A percentile compares a stretch with the other conserved stretches of the same genome.
phyloP scores from a whole-genome alignment of 345 rosid genomes.

The Erucastrum elatum region DNA sequence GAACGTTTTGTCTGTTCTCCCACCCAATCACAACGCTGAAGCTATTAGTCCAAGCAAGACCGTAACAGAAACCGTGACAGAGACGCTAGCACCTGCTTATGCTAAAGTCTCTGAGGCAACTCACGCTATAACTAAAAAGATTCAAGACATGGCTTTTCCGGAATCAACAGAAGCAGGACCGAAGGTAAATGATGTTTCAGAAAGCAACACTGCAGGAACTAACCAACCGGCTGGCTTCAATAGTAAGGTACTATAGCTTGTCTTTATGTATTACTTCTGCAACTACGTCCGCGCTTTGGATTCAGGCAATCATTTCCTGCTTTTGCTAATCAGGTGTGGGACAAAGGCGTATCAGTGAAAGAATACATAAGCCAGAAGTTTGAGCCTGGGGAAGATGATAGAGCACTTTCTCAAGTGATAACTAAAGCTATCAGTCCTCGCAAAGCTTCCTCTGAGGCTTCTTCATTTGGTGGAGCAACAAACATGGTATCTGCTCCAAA shows the following conservation, averaged over 20 bases:
- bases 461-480: slow-evolving; percentile 37
- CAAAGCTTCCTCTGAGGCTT: slow-evolving; percentile 40
- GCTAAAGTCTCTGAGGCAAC: slow-evolving; percentile 51
- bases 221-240: not conserved
- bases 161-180: slow-evolving; percentile 24
- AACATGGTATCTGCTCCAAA: slow-evolving; percentile 54
- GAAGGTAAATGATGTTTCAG: slow-evolving; percentile 27
- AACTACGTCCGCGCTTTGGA: not conserved
- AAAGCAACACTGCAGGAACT: slow-evolving; percentile 26
- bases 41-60: slow-evolving; percentile 42
- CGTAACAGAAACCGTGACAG: slow-evolving; percentile 41
- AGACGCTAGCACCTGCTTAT: slow-evolving; percentile 53
- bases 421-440: slow-evolving; percentile 61
- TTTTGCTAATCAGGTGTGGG: slow-evolving; percentile 38
- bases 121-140: slow-evolving; percentile 48
- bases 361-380: slow-evolving; percentile 62
- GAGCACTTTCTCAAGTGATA: slow-evolving; percentile 61
- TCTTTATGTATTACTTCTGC: not conserved
- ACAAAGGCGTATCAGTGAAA: slow-evolving; percentile 77
- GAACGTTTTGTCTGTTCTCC: slow-evolving; percentile 46
- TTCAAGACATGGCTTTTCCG: slow-evolving; percentile 48
- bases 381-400: slow-evolving; percentile 83
- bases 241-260: slow-evolving; percentile 24
- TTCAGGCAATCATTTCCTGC: not conserved
- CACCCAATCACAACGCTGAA: slow-evolving; percentile 13